Percentiles rank a stretch among this genome's conserved stretches.
Evolutionary conservation across 805 yeast species (phyloP).

Genomic region (Komagataella pseudopastoris): DNA sequence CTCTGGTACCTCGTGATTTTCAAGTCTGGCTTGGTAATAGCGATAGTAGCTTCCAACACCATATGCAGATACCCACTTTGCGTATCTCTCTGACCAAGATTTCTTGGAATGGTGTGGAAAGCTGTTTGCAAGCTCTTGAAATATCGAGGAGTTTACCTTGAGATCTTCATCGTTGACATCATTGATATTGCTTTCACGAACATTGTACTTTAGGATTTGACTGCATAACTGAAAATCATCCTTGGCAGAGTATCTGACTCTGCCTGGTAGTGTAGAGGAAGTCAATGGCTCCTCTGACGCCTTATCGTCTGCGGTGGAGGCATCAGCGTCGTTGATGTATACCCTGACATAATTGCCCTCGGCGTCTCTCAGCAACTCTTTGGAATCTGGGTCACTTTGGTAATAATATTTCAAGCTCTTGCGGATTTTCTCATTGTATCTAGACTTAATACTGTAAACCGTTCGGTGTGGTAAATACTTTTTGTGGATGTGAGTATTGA

Average conservation of each 20-base stretch:
- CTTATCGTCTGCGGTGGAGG: not conserved
- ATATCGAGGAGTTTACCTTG: not conserved
- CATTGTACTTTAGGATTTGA: slow-evolving; percentile 4
- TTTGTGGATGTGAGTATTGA: not conserved
- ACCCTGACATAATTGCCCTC: not conserved
- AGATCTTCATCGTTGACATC: not conserved
- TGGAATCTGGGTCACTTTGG: not conserved
- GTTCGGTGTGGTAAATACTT: not conserved
- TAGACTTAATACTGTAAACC: not conserved
- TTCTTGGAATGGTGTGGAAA: slow-evolving; percentile 7
- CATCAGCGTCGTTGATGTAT: not conserved
- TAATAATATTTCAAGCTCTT: not conserved
- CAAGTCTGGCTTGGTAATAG: not conserved
- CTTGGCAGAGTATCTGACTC: slow-evolving; percentile 37
- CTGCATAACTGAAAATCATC: slow-evolving; percentile 46
- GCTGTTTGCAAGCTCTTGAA: not conserved
- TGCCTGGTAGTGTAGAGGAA: slow-evolving; percentile 6
- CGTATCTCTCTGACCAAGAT: slow-evolving; percentile 16
- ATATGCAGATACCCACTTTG: not conserved
- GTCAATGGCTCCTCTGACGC: not conserved
- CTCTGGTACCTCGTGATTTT: not conserved
- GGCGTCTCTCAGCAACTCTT: not conserved
- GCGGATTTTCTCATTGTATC: not conserved
- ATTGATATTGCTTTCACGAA: slow-evolving; percentile 1
- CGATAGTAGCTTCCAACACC: not conserved